Conservation (phyloP, 2,329 filamentous ascomycete genomes). For the Sclerotinia spermophila region DNA sequence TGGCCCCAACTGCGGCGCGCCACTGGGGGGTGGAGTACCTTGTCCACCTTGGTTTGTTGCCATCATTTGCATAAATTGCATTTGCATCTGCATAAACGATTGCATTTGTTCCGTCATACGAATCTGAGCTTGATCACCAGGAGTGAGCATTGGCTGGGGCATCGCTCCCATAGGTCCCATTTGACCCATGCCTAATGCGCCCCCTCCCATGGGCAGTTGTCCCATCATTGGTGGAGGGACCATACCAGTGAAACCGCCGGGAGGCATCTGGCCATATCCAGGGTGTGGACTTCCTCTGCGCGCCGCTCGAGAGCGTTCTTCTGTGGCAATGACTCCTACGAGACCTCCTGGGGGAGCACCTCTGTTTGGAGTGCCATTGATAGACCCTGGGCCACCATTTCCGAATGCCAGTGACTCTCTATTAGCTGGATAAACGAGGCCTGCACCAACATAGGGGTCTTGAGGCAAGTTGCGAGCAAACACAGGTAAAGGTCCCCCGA, state of each 20-base stretch:
- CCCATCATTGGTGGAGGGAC: slow-evolving; percentile 18
- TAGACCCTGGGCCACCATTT: slow-evolving; percentile 48
- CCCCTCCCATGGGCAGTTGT: slow-evolving; percentile 24
- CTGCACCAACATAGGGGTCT: slow-evolving; percentile 80
- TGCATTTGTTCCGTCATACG: slow-evolving; percentile 81
- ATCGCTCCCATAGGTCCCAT: slow-evolving; percentile 36
- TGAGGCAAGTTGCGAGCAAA: slow-evolving; percentile 80
- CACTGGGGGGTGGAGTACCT: slow-evolving; percentile 5
- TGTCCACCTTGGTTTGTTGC: slow-evolving; percentile 34
- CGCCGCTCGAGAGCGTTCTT: slow-evolving; percentile 75
- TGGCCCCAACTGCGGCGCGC: slow-evolving; percentile 22
- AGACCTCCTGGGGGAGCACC: slow-evolving; percentile 67
- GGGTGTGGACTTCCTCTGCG: slow-evolving; percentile 73
- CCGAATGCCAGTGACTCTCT: slow-evolving; percentile 72
- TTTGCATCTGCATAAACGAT: slow-evolving; percentile 89
- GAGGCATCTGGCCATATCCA: slow-evolving; percentile 40
- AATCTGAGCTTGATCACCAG: slow-evolving; percentile 69
- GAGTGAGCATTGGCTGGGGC: slow-evolving; percentile 40
- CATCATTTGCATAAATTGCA: slow-evolving; percentile 92
- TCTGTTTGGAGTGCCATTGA: slow-evolving; percentile 37
- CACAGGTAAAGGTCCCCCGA: slow-evolving; percentile 56
- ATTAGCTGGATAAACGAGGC: slow-evolving; percentile 67
- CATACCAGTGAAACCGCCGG: slow-evolving; percentile 35
- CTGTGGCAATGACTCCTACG: slow-evolving; percentile 81
- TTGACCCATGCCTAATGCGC: slow-evolving; percentile 33